A percentile compares a stretch with the other conserved stretches of the same genome.
Evolutionary conservation across 306 rosid genomes (phyloP).

Genomic region (Begonia masoniana): DNA sequence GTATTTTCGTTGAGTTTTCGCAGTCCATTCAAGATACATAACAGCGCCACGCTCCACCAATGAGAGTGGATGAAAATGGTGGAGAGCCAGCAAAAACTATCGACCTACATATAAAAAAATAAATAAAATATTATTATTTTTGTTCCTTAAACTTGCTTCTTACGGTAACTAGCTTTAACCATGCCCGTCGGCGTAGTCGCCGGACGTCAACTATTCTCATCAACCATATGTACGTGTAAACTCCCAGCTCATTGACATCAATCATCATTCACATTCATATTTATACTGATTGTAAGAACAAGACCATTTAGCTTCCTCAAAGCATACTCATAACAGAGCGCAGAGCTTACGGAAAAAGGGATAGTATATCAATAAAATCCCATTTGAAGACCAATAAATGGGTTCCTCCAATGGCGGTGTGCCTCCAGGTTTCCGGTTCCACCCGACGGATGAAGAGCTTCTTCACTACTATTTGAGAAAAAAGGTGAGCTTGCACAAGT

Average conservation of each 20-base stretch:
- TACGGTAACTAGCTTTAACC: constrained; percentile 67
- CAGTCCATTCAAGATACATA: no score
- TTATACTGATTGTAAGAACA: constrained; percentile 7
- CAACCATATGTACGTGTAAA: constrained; percentile 3
- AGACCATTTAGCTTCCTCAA: no score
- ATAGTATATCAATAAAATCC: no score
- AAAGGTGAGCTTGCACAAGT: constrained; percentile 75
- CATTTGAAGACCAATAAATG: constrained; percentile 19
- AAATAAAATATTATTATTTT: no score
- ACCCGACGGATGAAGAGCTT: constrained; percentile 88
- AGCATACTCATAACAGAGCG: no score
- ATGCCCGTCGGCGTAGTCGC: constrained; percentile 86
- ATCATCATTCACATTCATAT: not conserved
- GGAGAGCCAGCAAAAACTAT: no score
- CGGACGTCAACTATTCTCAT: constrained; percentile 78
- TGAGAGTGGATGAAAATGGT: no score
- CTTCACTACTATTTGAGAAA: constrained; percentile 87
- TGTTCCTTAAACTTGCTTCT: constrained; percentile 27
- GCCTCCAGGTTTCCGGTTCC: constrained; percentile 94
- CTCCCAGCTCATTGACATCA: no score
- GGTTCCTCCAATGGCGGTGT: constrained; percentile 73
- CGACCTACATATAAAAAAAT: no score
- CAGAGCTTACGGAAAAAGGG: no score
- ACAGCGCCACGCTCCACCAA: no score
- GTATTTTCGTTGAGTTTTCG: no score